Percentiles rank a stretch among this genome's conserved stretches.
Conservation (phyloP, 345 rosid genomes). For the Moricandia arvensis region DNA sequence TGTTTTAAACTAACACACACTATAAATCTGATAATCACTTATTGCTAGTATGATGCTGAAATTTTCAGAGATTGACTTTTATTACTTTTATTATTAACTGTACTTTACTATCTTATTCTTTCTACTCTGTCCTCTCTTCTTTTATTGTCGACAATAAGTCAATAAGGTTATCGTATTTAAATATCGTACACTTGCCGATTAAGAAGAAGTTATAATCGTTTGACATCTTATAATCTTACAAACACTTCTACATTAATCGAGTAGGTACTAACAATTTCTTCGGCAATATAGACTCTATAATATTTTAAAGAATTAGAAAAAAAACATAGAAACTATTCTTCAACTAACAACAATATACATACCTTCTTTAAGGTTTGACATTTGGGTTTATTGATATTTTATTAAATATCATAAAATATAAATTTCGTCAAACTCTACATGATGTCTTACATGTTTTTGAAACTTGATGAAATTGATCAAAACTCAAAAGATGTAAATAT, state of each 20-base stretch:
- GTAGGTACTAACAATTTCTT: slow-evolving; percentile 9
- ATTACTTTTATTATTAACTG: neutral
- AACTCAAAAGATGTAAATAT: neutral
- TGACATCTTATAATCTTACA: slow-evolving; percentile 4
- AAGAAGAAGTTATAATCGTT: neutral
- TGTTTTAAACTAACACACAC: neutral
- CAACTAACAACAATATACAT: slow-evolving; percentile 17
- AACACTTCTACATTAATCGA: slow-evolving; percentile 17
- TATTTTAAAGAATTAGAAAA: neutral
- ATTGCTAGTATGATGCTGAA: slow-evolving; percentile 9
- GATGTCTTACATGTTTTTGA: neutral
- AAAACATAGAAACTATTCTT: slow-evolving; percentile 22
- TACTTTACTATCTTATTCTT: neutral
- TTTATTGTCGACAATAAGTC: too few species aligned
- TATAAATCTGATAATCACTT: neutral
- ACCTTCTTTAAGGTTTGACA: slow-evolving; percentile 37
- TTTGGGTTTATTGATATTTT: slow-evolving; percentile 24
- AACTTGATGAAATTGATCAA: slow-evolving; percentile 6
- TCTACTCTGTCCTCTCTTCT: neutral
- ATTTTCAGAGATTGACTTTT: slow-evolving; percentile 26
- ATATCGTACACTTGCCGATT: slow-evolving; percentile 25
- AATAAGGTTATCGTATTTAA: neutral
- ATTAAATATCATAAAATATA: slow-evolving; percentile 6
- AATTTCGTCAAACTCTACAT: neutral
- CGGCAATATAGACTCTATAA: neutral